Evolutionary conservation across 805 yeast genomes (phyloP), one percentile per base, ranked within the genome.

Genomic region (Yarrowia deformans): DNA sequence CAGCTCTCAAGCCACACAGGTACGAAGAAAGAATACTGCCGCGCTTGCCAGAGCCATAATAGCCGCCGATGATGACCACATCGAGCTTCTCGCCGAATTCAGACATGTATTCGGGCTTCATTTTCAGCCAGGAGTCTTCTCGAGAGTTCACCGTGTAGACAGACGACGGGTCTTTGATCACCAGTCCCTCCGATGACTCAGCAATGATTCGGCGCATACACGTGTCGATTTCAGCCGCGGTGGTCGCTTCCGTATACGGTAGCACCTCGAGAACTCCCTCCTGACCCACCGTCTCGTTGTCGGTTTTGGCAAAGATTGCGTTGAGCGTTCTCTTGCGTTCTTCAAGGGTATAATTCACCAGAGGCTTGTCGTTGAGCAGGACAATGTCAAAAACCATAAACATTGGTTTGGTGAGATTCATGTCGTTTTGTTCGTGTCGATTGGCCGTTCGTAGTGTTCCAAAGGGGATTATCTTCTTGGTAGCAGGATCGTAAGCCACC

Each of bases 11-110:
- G 0, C 95, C 97, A 77, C 97, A 90, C 70, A 90, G 82, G 73
- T 84, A 90, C 12, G 91, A 84, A 34, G 88, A 84, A 19, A 78
- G 67, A 14, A 68, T 68, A 37, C 74, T 71, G 2, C 75, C 76
- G 3, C 80, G 73, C 48, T 80, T 81, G 60, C 94, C 94, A 29
- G 84, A 83, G 0, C 91, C 92, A 18, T 87, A 87, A 69, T 85
- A 87, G 69, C 88, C 89, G 0, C 98, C 99, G 69, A 93, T 87
- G 0, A 94, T 85, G 2, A 88, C 81, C 60, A 93, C 76, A 77
- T 94, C 98, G 71, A 93, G 80, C 74, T 90, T 90, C 72, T 93
- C 97, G 10, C 97, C 97, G 77, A 90, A 90, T 70, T 89, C 91
- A 69, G 87, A 89, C 67, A 93, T 80, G 75, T 93, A 93, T 73